Base-by-base conservation (phyloP, 2,329 filamentous ascomycete genomes). In the Fusarium metavorans region DNA sequence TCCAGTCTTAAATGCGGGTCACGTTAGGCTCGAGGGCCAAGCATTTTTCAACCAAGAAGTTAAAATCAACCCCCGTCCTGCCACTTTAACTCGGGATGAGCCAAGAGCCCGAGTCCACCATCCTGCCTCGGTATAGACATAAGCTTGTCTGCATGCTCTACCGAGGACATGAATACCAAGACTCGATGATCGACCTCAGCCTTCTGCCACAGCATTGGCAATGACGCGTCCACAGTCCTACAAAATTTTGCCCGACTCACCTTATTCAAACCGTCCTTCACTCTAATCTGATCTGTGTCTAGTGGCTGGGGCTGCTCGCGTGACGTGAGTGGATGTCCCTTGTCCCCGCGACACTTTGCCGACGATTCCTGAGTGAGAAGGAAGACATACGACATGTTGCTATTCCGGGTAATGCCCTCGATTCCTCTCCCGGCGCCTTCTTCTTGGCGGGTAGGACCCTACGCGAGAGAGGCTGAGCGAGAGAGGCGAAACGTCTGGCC, bases 381-480 rank as follows among this genome's bases (percentile, higher is more conserved):
- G 23, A 30, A 34, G 41, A 25, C 69, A 76, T 69, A 66, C 75
- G 75, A 75, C 73, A 52, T 70, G 73, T 75, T 77, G 16, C 75
- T 77, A 77, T 77, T 77, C 66, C 60, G 13, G 67, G 66, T 25
- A 43, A 41, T 50, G n/a, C 6, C 54, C 8, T 50, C 14, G 25
- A 58, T 27, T 41, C 23, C 16, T 20, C 2, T 10, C 35, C 39
- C 25, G 57, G 37, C 11, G 61, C 70, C 70, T 52, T 30, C 61
- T 10, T 18, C 62, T 45, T 32, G 62, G 61, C 52, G 16, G 68
- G 66, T 62, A 68, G 56, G 41, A 34, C 48, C 7, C 13, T 32
- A 11, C 16, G 37, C 23, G 41, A n/a, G 71, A 67, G 71, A 71
- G 73, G 73, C 71, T 67, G 73, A 72, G 74, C 48, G 23, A 27